Conservation (phyloP, 169 alveolate genomes). For the Plasmodium inui region DNA sequence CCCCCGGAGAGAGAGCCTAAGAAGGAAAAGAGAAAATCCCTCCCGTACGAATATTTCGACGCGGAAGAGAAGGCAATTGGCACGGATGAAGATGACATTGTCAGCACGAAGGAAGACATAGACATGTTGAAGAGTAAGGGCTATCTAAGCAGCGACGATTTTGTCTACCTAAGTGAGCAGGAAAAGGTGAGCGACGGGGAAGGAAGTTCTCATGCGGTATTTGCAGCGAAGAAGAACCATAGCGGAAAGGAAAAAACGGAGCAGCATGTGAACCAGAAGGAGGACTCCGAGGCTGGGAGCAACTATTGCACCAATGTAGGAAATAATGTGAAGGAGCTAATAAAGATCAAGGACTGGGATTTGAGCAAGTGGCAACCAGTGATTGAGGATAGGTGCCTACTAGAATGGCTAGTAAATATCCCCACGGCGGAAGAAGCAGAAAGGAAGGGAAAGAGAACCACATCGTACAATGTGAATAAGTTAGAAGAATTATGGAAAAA, state of each 20-base stretch:
- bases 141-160: neutral
- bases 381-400: constrained; percentile 83
- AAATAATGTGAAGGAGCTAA: neutral
- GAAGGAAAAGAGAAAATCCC: neutral
- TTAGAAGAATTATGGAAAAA: constrained; percentile 81
- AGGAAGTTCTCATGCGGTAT: neutral
- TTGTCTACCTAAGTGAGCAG: neutral
- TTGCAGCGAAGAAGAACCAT: neutral
- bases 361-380: constrained; percentile 86
- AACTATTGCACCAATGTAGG: neutral
- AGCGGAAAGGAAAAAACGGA: neutral
- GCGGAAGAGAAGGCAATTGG: neutral
- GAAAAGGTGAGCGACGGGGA: neutral
- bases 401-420: constrained; percentile 86
- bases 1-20: neutral
- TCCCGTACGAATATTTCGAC: neutral
- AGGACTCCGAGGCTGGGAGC: neutral
- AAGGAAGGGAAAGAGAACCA: constrained; percentile 73
- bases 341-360: constrained; percentile 80
- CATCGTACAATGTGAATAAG: constrained; percentile 68
- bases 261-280: neutral
- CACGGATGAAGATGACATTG: neutral
- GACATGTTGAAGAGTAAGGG: neutral
- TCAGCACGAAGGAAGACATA: neutral
- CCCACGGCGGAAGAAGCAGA: constrained; percentile 84